phyloP scores from a whole-genome alignment of 129 eudicot genomes.

The Centella asiatica region DNA sequence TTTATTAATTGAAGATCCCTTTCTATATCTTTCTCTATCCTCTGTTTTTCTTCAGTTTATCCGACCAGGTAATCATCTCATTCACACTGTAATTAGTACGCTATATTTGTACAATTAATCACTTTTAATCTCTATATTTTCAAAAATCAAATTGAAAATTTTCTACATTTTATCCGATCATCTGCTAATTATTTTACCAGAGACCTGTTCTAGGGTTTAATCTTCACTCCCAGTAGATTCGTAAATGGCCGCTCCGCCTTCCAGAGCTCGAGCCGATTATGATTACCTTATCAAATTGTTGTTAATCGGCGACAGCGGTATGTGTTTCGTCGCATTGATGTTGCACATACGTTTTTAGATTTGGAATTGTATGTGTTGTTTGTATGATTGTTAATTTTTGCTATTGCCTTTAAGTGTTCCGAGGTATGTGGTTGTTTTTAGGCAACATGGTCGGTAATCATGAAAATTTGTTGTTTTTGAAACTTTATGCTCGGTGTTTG shows the following conservation, averaged over 20 bases:
- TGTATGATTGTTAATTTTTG: not conserved
- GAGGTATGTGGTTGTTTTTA: no score
- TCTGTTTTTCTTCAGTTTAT: slow-evolving; percentile 8
- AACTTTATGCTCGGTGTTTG: no score
- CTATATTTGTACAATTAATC: not conserved
- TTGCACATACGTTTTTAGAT: not conserved
- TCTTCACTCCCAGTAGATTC: not conserved
- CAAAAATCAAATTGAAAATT: not conserved
- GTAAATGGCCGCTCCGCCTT: slow-evolving; percentile 91
- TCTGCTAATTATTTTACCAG: slow-evolving; percentile 6
- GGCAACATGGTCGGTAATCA: no score
- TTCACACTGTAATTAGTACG: not conserved
- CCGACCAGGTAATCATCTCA: slow-evolving; percentile 25
- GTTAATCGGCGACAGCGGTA: slow-evolving; percentile 93
- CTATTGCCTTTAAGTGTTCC: not conserved
- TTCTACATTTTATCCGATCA: not conserved
- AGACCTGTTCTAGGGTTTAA: slow-evolving; percentile 37
- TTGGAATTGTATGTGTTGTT: not conserved
- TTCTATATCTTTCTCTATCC: slow-evolving; percentile 18
- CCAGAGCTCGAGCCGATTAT: slow-evolving; percentile 95
- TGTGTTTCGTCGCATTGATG: slow-evolving; percentile 1
- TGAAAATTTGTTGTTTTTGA: no score
- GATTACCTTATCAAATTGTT: slow-evolving; percentile 94
- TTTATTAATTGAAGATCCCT: not conserved
- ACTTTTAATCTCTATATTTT: not conserved